Evolutionary conservation across 768 basidiomycete species (phyloP), one percentile per base, ranked within the genome.

Genomic region (Leccinum ochraceum): DNA sequence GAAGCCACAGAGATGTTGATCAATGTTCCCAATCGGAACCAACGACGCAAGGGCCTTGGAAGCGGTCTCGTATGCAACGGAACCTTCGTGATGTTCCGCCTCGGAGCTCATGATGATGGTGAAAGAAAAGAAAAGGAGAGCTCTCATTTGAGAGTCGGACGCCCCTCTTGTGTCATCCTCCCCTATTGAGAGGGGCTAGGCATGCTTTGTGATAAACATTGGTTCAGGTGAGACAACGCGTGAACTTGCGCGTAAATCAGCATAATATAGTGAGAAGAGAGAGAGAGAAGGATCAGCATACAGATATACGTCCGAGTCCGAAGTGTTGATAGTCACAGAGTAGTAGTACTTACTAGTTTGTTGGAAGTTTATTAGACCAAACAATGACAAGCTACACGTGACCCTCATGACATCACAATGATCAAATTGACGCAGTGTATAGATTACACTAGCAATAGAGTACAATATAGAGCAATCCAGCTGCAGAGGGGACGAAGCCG

Each of bases 1-100:
- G n/a, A n/a, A n/a, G n/a, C n/a, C n/a, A n/a, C n/a, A n/a, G n/a
- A n/a, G n/a, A n/a, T n/a, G n/a, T n/a, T n/a, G n/a, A n/a, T n/a
- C n/a, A n/a, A n/a, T n/a, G n/a, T 32, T 64, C 46, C 76, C 74
- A 53, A 80, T 75, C 22, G 78, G 79, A 32, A 65, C 65, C 59
- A 77, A 71, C 63, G 71, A 72, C 60, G 71, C 72, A 63, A 75
- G 66, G 0, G 66, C 68, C 13, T 60, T 59, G 20, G 67, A 71
- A 13, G 73, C 69, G 4, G 65, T 61, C 10, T 69, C 63, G 66
- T 74, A 75, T 4, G 68, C 56, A 16, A 65, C 30, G 8, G 70
- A 61, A 17, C 42, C 39, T 49, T 66, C 64, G 53, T 68, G 62
- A 24, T 63, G 64, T 54, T 72, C 74, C 3, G 70, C 65, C 32